Percentiles rank a stretch among this genome's conserved stretches.
Conservation (phyloP, 73 alveolate genomes). For the Paramecium bursaria region DNA sequence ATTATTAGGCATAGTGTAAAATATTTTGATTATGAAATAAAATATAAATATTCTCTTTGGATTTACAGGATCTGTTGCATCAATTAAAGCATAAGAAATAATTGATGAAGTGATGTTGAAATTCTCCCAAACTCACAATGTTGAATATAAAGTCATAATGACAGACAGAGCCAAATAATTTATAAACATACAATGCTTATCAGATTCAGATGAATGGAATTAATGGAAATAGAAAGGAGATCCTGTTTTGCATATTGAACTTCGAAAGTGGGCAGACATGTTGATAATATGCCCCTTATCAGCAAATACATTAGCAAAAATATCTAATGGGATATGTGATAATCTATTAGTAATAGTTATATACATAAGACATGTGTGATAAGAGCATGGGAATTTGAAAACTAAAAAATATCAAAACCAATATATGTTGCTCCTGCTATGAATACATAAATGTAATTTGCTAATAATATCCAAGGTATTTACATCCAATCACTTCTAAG, state of each 20-base stretch:
- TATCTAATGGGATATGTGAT: constrained; percentile 87
- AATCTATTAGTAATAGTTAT: constrained; percentile 70
- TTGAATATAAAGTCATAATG: not conserved
- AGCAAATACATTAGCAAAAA: constrained; percentile 90
- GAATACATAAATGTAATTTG: constrained; percentile 94
- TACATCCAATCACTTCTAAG: constrained; percentile 73
- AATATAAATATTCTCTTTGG: constrained; percentile 56
- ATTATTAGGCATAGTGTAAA: constrained; percentile 20
- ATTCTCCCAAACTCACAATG: not conserved
- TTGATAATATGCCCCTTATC: constrained; percentile 87
- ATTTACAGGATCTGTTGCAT: constrained; percentile 80
- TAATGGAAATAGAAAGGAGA: constrained; percentile 83
- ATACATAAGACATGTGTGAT: constrained; percentile 69
- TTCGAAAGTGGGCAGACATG: constrained; percentile 79
- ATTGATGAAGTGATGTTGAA: constrained; percentile 24
- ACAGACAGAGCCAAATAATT: constrained; percentile 34
- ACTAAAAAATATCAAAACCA: too few species aligned
- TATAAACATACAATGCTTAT: constrained; percentile 16
- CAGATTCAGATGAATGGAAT: constrained; percentile 80
- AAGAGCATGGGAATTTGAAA: constrained; percentile 82
- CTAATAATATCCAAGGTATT: too few species aligned
- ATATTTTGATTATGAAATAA: constrained; percentile 40
- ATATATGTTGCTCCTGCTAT: constrained; percentile 89
- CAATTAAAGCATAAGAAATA: constrained; percentile 73
- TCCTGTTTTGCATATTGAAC: constrained; percentile 87